Percentiles rank a stretch among this genome's conserved stretches.
Evolutionary conservation across 495 filamentous ascomycete species (phyloP).

Genomic region (Tuber melanosporum): DNA sequence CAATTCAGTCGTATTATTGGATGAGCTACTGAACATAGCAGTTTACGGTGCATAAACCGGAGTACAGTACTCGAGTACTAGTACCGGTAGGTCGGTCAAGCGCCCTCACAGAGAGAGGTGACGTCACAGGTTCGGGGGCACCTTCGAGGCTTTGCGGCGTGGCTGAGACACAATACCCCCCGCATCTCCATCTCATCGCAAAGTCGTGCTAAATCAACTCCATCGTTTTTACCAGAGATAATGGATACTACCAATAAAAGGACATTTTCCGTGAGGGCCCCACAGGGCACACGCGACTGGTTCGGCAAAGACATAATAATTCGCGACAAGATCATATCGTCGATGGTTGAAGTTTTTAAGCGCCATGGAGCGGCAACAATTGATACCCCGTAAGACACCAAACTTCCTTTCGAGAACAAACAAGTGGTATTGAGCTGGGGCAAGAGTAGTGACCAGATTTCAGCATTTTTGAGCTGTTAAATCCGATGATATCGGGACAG

Average conservation of each 20-base stretch:
- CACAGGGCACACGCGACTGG: slow-evolving; percentile 42
- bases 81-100: no score
- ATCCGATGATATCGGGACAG: background rate
- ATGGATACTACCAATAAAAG: background rate
- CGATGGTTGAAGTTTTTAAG: slow-evolving; percentile 76
- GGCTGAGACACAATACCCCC: background rate
- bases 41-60: no score
- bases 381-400: slow-evolving; percentile 56
- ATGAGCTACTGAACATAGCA: background rate
- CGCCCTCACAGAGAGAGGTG: background rate
- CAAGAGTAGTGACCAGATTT: slow-evolving; percentile 45
- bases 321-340: slow-evolving; percentile 72
- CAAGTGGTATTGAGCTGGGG: slow-evolving; percentile 34
- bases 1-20: background rate
- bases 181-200: background rate
- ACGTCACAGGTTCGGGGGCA: background rate
- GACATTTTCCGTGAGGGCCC: slow-evolving; percentile 10
- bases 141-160: background rate
- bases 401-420: slow-evolving; percentile 49
- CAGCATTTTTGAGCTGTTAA: slow-evolving; percentile 52
- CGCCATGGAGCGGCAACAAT: slow-evolving; percentile 76
- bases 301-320: slow-evolving; percentile 63
- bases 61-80: no score
- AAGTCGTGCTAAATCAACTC: background rate
- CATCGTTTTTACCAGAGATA: background rate